A percentile compares a stretch with the other conserved stretches of the same genome.
phyloP scores from a whole-genome alignment of 257 asterid genomes.

The Nemophila menziesii region DNA sequence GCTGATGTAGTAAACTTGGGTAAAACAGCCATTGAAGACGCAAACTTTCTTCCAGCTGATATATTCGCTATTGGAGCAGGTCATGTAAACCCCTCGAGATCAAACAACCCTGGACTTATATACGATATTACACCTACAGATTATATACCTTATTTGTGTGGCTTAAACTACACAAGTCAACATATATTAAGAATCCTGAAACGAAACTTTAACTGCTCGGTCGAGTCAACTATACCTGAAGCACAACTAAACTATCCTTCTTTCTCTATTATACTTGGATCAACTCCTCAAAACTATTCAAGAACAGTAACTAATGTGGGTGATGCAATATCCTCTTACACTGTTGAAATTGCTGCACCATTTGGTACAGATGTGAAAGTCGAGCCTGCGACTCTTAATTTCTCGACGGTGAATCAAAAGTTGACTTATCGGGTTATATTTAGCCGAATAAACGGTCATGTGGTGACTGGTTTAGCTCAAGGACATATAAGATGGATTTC shows the following conservation, averaged over 20 bases:
- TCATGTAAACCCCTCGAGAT: slow-evolving; percentile 33
- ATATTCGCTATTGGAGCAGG: slow-evolving; percentile 35
- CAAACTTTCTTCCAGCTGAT: slow-evolving; percentile 18
- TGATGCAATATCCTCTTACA: slow-evolving; percentile 7
- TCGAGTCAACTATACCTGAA: slow-evolving; percentile 15
- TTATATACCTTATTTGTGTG: slow-evolving; percentile 36
- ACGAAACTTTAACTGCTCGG: slow-evolving; percentile 15
- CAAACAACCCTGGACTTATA: slow-evolving; percentile 37
- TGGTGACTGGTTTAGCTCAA: neutral
- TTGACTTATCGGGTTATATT: slow-evolving; percentile 10
- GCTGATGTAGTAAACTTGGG: slow-evolving; percentile 25
- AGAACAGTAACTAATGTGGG: slow-evolving; percentile 19
- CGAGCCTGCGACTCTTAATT: slow-evolving; percentile 4
- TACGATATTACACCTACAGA: slow-evolving; percentile 33
- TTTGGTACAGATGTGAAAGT: slow-evolving; percentile 6
- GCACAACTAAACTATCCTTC: slow-evolving; percentile 35
- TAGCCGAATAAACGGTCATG: neutral
- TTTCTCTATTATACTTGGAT: slow-evolving; percentile 13
- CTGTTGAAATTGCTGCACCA: slow-evolving; percentile 13
- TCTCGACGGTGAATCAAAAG: slow-evolving; percentile 6
- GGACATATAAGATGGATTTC: slow-evolving; percentile 14
- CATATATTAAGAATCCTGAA: slow-evolving; percentile 11
- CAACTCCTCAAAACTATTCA: slow-evolving; percentile 3
- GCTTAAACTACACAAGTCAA: slow-evolving; percentile 25
- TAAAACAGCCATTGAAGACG: slow-evolving; percentile 19